Evolutionary conservation across 1,284 basidiomycete genomes (phyloP).

Genomic region (Irpex sp.): DNA sequence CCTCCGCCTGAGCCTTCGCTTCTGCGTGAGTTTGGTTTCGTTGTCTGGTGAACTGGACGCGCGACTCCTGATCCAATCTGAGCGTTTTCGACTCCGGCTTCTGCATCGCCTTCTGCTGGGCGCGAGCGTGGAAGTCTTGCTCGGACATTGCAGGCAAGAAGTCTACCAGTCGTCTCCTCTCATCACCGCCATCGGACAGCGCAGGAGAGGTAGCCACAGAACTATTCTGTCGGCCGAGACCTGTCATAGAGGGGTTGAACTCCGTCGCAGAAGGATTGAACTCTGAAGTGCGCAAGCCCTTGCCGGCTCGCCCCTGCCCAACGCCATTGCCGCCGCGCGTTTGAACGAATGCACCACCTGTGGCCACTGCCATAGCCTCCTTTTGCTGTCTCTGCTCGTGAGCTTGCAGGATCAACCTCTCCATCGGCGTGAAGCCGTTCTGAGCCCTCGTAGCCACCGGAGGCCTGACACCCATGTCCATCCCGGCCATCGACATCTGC

Average conservation of each 20-base stretch:
- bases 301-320: neutral
- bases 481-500: conserved; percentile 5
- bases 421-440: conserved; percentile 62
- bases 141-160: conserved; percentile 32
- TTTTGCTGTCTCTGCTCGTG: conserved; percentile 36
- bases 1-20: conserved; percentile 14
- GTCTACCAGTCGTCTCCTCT: conserved; percentile 19
- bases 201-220: neutral
- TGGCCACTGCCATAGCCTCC: conserved; percentile 6
- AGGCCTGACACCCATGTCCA: neutral
- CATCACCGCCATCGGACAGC: neutral
- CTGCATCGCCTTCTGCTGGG: conserved; percentile 1
- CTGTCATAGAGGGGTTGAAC: conserved; percentile 4
- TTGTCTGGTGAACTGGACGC: conserved; percentile 18
- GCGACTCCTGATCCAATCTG: conserved; percentile 16
- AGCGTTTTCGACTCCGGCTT: conserved; percentile 4
- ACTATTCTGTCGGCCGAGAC: neutral
- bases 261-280: conserved; percentile 8
- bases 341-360: neutral
- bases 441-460: conserved; percentile 14
- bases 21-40: conserved; percentile 27
- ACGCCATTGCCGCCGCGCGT: neutral
- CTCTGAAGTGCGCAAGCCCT: conserved; percentile 1
- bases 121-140: conserved; percentile 32
- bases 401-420: conserved; percentile 62